Evolutionary conservation across 2,329 filamentous ascomycete genomes (phyloP).

Genomic region (Fusarium proliferatum): DNA sequence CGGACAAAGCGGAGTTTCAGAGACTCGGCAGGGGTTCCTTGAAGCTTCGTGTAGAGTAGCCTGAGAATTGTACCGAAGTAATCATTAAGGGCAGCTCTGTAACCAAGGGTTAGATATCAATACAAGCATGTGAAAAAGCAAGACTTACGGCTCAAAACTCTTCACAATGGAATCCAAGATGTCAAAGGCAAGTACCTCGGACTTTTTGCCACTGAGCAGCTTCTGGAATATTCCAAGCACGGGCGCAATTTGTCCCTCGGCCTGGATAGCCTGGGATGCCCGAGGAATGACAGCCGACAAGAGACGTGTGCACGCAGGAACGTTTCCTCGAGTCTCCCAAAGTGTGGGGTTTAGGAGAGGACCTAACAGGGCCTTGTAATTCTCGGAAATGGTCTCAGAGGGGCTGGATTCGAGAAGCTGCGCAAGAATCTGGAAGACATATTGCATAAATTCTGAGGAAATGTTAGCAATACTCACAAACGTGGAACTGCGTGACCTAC

Average conservation of each 20-base stretch:
- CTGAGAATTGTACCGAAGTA: slow-evolving; percentile 85
- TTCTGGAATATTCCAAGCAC: slow-evolving; percentile 97
- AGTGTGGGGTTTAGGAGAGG: slow-evolving; percentile 83
- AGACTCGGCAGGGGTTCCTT: slow-evolving; percentile 77
- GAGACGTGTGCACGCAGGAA: slow-evolving; percentile 88
- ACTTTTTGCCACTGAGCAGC: slow-evolving; percentile 82
- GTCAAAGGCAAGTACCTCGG: slow-evolving; percentile 89
- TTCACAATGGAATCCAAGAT: slow-evolving; percentile 84
- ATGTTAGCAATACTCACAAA: slow-evolving; percentile 45
- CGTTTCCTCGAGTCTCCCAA: slow-evolving; percentile 94
- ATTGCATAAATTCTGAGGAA: slow-evolving; percentile 85
- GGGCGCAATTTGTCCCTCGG: slow-evolving; percentile 84
- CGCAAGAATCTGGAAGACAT: slow-evolving; percentile 95
- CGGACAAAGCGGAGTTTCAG: slow-evolving; percentile 89
- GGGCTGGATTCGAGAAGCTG: slow-evolving; percentile 90
- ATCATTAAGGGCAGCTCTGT: slow-evolving; percentile 71
- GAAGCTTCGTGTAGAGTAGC: slow-evolving; percentile 81
- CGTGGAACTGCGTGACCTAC: slow-evolving; percentile 54
- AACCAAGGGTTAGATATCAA: slow-evolving; percentile 38
- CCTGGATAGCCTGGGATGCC: slow-evolving; percentile 76
- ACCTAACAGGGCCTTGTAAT: slow-evolving; percentile 82
- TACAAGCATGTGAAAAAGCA: background rate
- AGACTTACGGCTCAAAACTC: slow-evolving; percentile 75
- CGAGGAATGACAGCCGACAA: slow-evolving; percentile 86
- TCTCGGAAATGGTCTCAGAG: slow-evolving; percentile 78